phyloP scores from a whole-genome alignment of 805 yeast genomes.

The Starmerella bombicola region DNA sequence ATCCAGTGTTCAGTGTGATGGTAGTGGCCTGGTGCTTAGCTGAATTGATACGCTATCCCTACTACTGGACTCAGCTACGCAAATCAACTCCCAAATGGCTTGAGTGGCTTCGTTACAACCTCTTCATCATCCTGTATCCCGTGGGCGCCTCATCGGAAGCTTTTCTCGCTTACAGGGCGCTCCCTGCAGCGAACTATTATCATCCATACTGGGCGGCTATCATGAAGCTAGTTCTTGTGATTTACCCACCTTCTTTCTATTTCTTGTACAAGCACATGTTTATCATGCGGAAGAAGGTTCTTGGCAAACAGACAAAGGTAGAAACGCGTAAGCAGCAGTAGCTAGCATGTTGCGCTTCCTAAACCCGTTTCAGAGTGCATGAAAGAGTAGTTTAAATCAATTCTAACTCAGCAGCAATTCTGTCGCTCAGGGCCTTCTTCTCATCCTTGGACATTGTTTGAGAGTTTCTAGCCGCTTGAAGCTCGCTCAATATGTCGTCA shows the following conservation, averaged over 20 bases:
- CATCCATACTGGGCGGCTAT: constrained; percentile 40
- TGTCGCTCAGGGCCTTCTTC: constrained; percentile 26
- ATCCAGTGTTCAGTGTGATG: constrained; percentile 47
- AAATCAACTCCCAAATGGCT: constrained; percentile 46
- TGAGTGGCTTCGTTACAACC: constrained; percentile 66
- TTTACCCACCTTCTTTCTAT: constrained; percentile 81
- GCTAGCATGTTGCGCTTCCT: too few relatives aligned
- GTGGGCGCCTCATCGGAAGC: constrained; percentile 84
- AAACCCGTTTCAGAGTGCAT: too few relatives aligned
- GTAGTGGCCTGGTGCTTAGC: constrained; percentile 83
- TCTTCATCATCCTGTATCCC: constrained; percentile 77
- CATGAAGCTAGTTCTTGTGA: constrained; percentile 44
- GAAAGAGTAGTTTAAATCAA: too few relatives aligned
- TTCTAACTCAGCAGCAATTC: constrained; percentile 27
- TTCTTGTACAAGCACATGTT: constrained; percentile 78
- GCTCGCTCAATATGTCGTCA: constrained; percentile 24
- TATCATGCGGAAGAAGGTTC: constrained; percentile 67
- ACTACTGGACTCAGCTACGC: constrained; percentile 53
- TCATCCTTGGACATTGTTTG: constrained; percentile 24
- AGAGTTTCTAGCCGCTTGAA: constrained; percentile 22
- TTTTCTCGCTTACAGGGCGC: constrained; percentile 52
- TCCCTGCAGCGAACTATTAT: constrained; percentile 48
- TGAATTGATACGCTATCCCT: constrained; percentile 82
- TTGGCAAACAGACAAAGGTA: constrained; percentile 21
- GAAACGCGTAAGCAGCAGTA: constrained; percentile 7